Percentiles rank a stretch among this genome's conserved stretches.
These are phyloP conservation scores for Daedaleopsis sinensis DNA, from an alignment of 768 basidiomycete species.

Conservation along the genomic window DNA sequence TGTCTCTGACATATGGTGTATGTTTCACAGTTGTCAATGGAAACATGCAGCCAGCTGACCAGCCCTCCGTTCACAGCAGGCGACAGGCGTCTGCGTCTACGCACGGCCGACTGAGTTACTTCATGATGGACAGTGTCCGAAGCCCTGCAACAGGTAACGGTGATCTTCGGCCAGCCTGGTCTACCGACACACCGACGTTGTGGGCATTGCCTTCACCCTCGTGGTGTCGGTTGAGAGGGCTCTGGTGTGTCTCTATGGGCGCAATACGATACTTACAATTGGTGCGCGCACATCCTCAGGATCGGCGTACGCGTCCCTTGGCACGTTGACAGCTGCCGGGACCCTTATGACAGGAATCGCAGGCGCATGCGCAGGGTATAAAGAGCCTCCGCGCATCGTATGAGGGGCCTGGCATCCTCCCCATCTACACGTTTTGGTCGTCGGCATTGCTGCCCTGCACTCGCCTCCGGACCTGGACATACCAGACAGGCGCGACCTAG, in stretches of 20 bases:
- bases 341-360: neutral
- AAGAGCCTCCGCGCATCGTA: neutral
- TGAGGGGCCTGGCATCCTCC: too few species aligned
- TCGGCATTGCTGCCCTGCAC: too few species aligned
- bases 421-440: too few species aligned
- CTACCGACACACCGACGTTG: neutral
- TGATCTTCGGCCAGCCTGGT: neutral
- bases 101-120: too few species aligned
- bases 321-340: neutral
- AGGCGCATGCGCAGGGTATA: neutral
- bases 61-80: neutral
- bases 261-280: neutral
- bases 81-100: neutral
- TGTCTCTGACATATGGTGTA: too few species aligned
- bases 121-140: neutral
- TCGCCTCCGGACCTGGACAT: too few species aligned
- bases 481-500: too few species aligned
- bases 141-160: neutral
- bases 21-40: neutral
- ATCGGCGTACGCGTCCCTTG: neutral
- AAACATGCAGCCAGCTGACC: neutral
- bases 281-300: neutral
- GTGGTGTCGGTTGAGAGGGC: neutral
- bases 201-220: neutral
- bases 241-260: neutral